Percentiles rank a stretch among this genome's conserved stretches.
phyloP scores from a whole-genome alignment of 768 basidiomycete genomes.

The Suillus placidus region DNA sequence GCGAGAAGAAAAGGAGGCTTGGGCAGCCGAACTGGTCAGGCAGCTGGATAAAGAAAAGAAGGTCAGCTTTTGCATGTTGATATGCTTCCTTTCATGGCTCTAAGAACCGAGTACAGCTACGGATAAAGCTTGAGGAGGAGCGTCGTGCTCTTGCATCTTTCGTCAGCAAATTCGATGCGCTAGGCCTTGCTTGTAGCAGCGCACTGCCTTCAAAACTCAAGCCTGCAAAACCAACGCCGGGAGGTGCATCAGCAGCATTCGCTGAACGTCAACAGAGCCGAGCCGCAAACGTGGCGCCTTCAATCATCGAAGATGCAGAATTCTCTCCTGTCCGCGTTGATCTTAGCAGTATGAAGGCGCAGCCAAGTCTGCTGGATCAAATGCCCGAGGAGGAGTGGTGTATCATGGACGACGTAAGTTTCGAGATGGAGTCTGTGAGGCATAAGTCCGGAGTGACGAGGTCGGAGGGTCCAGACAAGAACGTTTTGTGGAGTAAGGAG shows the following conservation, averaged over 20 bases:
- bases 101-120: constrained; percentile 38
- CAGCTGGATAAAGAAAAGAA: constrained; percentile 82
- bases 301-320: constrained; percentile 38
- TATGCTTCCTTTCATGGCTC: neutral
- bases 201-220: constrained; percentile 45
- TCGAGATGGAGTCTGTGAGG: constrained; percentile 42
- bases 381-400: constrained; percentile 59
- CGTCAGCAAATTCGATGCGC: constrained; percentile 79
- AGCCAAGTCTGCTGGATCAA: constrained; percentile 61
- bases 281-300: constrained; percentile 25
- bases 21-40: constrained; percentile 74
- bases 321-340: constrained; percentile 59
- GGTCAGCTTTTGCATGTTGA: constrained; percentile 35
- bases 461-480: constrained; percentile 34
- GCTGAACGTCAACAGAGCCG: constrained; percentile 48
- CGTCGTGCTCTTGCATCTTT: constrained; percentile 77
- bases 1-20: constrained; percentile 70
- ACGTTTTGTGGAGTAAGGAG: constrained; percentile 30
- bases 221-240: constrained; percentile 51
- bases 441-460: constrained; percentile 34
- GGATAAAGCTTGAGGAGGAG: constrained; percentile 74
- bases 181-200: constrained; percentile 52
- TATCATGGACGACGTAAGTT: constrained; percentile 52
- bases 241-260: constrained; percentile 53
- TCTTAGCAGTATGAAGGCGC: constrained; percentile 32